Conservation (phyloP, 371 early-diverging fungal species). For the Conidiobolus coronatus region DNA sequence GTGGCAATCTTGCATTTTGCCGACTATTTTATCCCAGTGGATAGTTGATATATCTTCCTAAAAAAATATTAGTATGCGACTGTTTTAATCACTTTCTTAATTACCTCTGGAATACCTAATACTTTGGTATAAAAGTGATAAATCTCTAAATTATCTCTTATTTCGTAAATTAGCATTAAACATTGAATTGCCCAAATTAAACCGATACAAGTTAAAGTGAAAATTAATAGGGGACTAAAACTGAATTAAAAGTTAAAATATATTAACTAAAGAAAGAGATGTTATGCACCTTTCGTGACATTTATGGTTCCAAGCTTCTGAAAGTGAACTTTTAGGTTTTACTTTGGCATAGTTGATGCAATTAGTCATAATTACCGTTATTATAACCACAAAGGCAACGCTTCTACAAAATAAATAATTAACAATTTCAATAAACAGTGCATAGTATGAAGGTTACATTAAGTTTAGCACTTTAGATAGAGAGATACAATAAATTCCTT, state of each 20-base stretch:
- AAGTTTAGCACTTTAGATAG: slow-evolving; percentile 42
- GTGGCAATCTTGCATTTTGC: slow-evolving; percentile 48
- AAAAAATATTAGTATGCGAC: background rate
- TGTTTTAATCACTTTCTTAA: background rate
- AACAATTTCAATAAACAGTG: background rate
- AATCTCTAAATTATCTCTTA: slow-evolving; percentile 52
- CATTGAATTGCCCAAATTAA: slow-evolving; percentile 19
- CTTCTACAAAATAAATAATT: slow-evolving; percentile 18
- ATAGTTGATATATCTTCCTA: slow-evolving; percentile 56
- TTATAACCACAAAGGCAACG: slow-evolving; percentile 62
- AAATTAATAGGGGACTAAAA: background rate
- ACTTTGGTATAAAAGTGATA: slow-evolving; percentile 60
- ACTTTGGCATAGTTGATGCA: slow-evolving; percentile 74
- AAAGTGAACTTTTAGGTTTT: slow-evolving; percentile 30
- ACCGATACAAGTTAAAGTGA: slow-evolving; percentile 14
- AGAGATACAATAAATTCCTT: slow-evolving; percentile 56
- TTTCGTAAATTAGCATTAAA: slow-evolving; percentile 41
- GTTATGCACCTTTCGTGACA: slow-evolving; percentile 22
- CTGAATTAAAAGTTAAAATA: slow-evolving; percentile 3
- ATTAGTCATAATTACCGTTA: slow-evolving; percentile 64
- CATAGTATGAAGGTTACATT: slow-evolving; percentile 21
- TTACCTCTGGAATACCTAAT: slow-evolving; percentile 58
- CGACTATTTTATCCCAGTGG: slow-evolving; percentile 51
- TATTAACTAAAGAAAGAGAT: background rate
- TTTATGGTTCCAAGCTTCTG: slow-evolving; percentile 52